Evolutionary conservation across 2,329 filamentous ascomycete species (phyloP), one percentile per base, ranked within the genome.

Genomic region (Chlorencoelia australis): DNA sequence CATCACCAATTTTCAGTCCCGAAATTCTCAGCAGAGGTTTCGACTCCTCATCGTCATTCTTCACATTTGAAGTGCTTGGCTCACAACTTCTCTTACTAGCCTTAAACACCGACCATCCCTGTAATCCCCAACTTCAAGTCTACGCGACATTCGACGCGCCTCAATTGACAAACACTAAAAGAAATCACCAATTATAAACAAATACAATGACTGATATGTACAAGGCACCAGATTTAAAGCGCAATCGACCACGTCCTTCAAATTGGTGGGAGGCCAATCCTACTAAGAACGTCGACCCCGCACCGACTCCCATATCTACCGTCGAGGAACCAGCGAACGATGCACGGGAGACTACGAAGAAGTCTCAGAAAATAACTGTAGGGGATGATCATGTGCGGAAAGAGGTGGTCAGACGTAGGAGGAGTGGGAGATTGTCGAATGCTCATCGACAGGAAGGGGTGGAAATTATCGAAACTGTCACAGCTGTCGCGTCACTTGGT

Each of bases 191-290:
- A n/a, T n/a, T n/a, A n/a, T n/a, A n/a, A n/a, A n/a, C n/a, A n/a
- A n/a, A n/a, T n/a, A n/a, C n/a, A n/a, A n/a, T n/a, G n/a, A n/a
- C 22, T 25, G 6, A 25, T 13, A 25, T 25, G 13, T 25, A 4
- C 10, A 10, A 25, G 14, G 16, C 17, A 21, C 27, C 13, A 34
- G 28, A 45, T 9, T 33, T 45, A 26, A 54, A 53, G 30, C 43
- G 52, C 24, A 45, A 50, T 30, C 48, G 51, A n/a, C 46, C 41
- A 7, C 42, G 43, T 11, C 51, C 52, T 7, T 49, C 48, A 29
- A 43, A 49, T 5, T 54, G 46, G 47, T 55, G 51, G 52, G 47
- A 42, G 26, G 48, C 41, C 2, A n/a, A 9, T 29, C 22, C 40
- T 17, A 35, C 14, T 25, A 19, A 35, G 20, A 38, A 38, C 30